Conservation (phyloP, 208 protist species). For the Acanthamoeba healyi region DNA sequence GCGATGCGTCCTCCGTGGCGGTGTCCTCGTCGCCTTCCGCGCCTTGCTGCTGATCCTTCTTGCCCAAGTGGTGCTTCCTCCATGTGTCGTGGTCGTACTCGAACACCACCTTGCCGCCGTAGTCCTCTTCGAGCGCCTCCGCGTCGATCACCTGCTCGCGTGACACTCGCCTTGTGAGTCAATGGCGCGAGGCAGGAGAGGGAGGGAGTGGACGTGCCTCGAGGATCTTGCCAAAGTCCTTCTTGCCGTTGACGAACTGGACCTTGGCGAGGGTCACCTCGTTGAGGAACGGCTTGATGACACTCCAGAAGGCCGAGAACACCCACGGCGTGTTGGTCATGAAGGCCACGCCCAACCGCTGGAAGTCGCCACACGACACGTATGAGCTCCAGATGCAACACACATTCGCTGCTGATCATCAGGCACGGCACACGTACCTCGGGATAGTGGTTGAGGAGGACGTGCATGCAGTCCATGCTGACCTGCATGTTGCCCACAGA, state of each 20-base stretch:
- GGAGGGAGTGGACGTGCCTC: not conserved
- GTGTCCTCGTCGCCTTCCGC: not conserved
- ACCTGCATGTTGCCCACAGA: constrained; percentile 60
- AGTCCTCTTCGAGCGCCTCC: constrained; percentile 44
- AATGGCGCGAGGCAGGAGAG: not conserved
- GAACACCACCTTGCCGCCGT: constrained; percentile 33
- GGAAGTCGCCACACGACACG: not conserved
- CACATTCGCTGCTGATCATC: too few relatives aligned
- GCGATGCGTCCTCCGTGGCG: not conserved
- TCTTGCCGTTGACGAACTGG: constrained; percentile 48
- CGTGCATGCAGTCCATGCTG: constrained; percentile 62
- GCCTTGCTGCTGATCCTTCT: not conserved
- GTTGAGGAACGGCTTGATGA: constrained; percentile 73
- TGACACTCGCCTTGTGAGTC: not conserved
- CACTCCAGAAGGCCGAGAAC: constrained; percentile 57
- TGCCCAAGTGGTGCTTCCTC: not conserved
- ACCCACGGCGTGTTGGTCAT: constrained; percentile 73
- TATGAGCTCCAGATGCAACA: too few relatives aligned
- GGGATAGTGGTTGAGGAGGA: constrained; percentile 68
- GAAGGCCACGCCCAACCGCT: constrained; percentile 59
- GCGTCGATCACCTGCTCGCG: constrained; percentile 15
- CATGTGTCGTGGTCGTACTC: constrained; percentile 69
- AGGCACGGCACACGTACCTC: constrained; percentile 20
- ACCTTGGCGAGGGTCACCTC: constrained; percentile 68
- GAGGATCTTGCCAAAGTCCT: constrained; percentile 60